Evolutionary conservation across 148 eudicot species (phyloP).

Genomic region (Euryodendron excelsum): DNA sequence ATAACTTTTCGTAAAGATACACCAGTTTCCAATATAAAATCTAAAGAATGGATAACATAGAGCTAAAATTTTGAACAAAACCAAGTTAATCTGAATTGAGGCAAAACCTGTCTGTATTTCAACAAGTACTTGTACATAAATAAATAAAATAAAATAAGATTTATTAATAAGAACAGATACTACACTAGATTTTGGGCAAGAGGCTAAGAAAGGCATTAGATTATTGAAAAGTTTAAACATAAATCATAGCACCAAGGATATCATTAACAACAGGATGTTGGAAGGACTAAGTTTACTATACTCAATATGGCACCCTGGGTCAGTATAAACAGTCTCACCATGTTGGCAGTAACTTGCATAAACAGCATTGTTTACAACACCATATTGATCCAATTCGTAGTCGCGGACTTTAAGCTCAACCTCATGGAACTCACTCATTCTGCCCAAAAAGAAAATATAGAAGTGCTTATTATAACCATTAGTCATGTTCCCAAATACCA

Average conservation of each 20-base stretch:
- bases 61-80: background rate
- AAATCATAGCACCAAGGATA: background rate
- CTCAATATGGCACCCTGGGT: background rate
- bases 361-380: conserved; percentile 91
- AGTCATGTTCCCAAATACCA: background rate
- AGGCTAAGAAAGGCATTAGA: background rate
- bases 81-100: background rate
- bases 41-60: background rate
- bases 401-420: conserved; percentile 81
- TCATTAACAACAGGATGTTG: background rate
- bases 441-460: conserved; percentile 25
- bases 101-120: background rate
- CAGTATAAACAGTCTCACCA: conserved; percentile 40
- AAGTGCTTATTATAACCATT: background rate
- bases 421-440: conserved; percentile 57
- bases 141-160: too few species aligned
- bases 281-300: background rate
- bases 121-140: background rate
- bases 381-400: conserved; percentile 87
- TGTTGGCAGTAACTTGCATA: conserved; percentile 87
- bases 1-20: background rate
- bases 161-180: background rate
- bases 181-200: background rate
- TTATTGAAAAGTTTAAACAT: background rate
- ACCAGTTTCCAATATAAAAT: background rate